Evolutionary conservation across 164 flowering plant species (phyloP).

Genomic region (Nymphaea colorata): DNA sequence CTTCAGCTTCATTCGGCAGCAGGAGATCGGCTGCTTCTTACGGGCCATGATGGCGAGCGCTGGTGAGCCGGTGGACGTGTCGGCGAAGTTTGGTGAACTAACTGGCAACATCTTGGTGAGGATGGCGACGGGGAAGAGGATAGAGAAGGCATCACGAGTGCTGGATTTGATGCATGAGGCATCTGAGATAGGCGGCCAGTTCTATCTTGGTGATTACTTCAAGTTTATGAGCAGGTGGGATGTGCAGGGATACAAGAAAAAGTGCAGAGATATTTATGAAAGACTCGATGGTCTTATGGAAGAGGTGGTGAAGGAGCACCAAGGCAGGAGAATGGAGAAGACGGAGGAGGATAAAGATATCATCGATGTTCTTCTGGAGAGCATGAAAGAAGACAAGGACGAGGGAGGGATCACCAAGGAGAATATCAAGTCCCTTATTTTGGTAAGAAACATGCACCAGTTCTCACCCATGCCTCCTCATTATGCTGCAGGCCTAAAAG

Average conservation of each 20-base stretch:
- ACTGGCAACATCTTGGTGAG: conserved; percentile 35
- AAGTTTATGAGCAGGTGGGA: conserved; percentile 32
- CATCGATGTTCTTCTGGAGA: conserved; percentile 37
- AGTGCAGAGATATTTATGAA: conserved; percentile 14
- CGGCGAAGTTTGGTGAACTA: conserved; percentile 24
- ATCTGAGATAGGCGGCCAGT: conserved; percentile 27
- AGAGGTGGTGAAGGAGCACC: conserved; percentile 24
- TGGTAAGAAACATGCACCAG: conserved; percentile 20
- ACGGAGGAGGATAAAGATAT: conserved; percentile 22
- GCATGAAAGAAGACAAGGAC: conserved; percentile 21
- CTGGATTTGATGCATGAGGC: conserved; percentile 23
- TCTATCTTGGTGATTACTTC: conserved; percentile 41
- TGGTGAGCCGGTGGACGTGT: conserved; percentile 19
- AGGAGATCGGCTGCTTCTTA: conserved; percentile 23
- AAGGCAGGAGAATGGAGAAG: conserved; percentile 8
- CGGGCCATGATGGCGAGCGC: conserved; percentile 7
- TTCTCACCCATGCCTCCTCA: too few relatives aligned
- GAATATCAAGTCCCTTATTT: conserved; percentile 46
- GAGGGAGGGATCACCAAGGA: conserved; percentile 35
- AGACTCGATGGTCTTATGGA: conserved; percentile 39
- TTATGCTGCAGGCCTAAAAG: background rate
- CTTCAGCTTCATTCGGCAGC: conserved; percentile 15
- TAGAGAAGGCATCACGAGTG: conserved; percentile 21
- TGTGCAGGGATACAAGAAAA: conserved; percentile 32
- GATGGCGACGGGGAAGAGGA: conserved; percentile 30